Conservation (phyloP, 306 rosid genomes). For the Gastrolobium bilobum region DNA sequence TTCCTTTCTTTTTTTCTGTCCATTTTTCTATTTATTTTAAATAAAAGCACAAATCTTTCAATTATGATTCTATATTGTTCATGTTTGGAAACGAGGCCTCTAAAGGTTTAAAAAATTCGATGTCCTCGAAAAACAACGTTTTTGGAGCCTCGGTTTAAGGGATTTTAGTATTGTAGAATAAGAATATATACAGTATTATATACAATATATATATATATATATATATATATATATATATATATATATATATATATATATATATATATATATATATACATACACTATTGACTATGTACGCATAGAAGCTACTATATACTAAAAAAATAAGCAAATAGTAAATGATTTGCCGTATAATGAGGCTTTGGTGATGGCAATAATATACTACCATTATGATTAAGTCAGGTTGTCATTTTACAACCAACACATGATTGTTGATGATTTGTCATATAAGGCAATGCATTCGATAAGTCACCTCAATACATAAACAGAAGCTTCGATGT, state of each 20-base stretch:
- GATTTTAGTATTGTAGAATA: not conserved
- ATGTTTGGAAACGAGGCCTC: constrained; percentile 11
- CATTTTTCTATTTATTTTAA: constrained; percentile 23
- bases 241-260: no score
- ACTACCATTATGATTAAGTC: constrained; percentile 28
- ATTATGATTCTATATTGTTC: constrained; percentile 5
- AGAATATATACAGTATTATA: not conserved
- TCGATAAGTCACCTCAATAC: not conserved
- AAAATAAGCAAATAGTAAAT: not conserved
- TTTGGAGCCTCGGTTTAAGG: constrained; percentile 14
- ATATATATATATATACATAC: not conserved
- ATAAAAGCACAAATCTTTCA: constrained; percentile 32
- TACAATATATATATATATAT: no score
- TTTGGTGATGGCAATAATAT: constrained; percentile 35
- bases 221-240: no score
- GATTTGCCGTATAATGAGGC: constrained; percentile 29
- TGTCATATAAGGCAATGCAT: not conserved
- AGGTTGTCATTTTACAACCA: constrained; percentile 37
- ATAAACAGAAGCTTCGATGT: constrained; percentile 9
- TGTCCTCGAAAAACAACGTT: constrained; percentile 5
- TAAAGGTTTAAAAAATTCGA: not conserved
- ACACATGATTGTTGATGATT: constrained; percentile 23
- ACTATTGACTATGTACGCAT: constrained; percentile 4
- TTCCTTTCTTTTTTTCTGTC: constrained; percentile 4
- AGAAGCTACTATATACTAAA: not conserved